These are phyloP conservation scores for Erythrobasidium hasegawianum DNA, from an alignment of 1,284 basidiomycete species.

Conservation along the genomic window DNA sequence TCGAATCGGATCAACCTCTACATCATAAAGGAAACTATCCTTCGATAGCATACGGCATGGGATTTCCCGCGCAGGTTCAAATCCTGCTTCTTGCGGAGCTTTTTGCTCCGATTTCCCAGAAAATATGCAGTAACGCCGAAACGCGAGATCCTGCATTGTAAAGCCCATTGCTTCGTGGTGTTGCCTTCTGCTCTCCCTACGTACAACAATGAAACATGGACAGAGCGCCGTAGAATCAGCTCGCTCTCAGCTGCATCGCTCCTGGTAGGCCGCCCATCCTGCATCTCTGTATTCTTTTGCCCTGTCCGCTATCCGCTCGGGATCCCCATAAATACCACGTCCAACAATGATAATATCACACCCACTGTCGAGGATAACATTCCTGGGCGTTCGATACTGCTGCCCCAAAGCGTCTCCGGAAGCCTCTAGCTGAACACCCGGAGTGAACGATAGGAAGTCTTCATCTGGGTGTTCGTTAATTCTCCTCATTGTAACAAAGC, in stretches of 20 bases:
- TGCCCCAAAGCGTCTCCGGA: conserved; percentile 84
- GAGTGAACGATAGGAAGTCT: conserved; percentile 88
- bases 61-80: too few relatives aligned
- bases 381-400: conserved; percentile 86
- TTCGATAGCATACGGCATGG: too few relatives aligned
- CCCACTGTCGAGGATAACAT: conserved; percentile 79
- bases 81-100: too few relatives aligned
- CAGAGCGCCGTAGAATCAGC: not conserved
- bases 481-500: conserved; percentile 86
- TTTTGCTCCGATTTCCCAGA: too few relatives aligned
- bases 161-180: too few relatives aligned
- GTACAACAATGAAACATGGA: too few relatives aligned
- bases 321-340: conserved; percentile 81
- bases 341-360: conserved; percentile 99
- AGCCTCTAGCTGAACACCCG: conserved; percentile 77
- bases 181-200: too few relatives aligned
- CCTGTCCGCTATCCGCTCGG: conserved; percentile 61
- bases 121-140: too few relatives aligned
- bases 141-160: too few relatives aligned
- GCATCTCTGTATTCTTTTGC: conserved; percentile 77
- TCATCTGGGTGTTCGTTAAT: conserved; percentile 63
- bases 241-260: conserved; percentile 45
- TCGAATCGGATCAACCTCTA: too few relatives aligned
- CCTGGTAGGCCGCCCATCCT: conserved; percentile 87
- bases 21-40: too few relatives aligned